Evolutionary conservation across 306 rosid species (phyloP).

Genomic region (Cucurbita ficifolia): DNA sequence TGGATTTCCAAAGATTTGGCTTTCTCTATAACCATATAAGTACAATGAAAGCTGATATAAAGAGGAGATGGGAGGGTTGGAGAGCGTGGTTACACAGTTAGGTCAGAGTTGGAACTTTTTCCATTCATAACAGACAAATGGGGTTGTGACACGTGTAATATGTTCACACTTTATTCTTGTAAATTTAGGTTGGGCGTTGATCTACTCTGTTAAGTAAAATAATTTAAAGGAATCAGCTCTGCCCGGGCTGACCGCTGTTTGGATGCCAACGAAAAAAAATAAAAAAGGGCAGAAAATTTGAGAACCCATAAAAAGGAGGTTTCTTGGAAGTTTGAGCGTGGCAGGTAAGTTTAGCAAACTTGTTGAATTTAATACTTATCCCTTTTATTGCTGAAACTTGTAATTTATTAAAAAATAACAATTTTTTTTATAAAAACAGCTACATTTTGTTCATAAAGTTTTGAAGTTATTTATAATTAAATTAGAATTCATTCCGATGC

Average conservation of each 20-base stretch:
- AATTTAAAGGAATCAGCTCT: neutral
- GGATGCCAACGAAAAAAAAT: neutral
- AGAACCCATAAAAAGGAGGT: neutral
- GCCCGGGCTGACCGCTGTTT: neutral
- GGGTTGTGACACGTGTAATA: slow-evolving; percentile 25
- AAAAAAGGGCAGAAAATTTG: neutral
- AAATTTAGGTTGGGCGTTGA: slow-evolving; percentile 65
- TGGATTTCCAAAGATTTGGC: neutral
- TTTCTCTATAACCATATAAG: neutral
- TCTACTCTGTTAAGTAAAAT: slow-evolving; percentile 10
- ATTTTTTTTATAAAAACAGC: neutral
- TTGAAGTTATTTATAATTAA: too few species aligned
- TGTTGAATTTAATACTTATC: neutral
- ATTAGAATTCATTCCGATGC: too few species aligned
- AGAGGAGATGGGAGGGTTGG: neutral
- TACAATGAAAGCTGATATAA: neutral
- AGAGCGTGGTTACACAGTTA: neutral
- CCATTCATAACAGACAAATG: neutral
- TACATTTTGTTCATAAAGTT: neutral
- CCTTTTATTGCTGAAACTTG: neutral
- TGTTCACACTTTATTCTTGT: slow-evolving; percentile 4
- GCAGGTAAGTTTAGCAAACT: slow-evolving; percentile 2
- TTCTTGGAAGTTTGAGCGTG: neutral
- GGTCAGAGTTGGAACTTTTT: neutral
- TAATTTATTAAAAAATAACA: neutral